phyloP scores from a whole-genome alignment of 2,329 filamentous ascomycete genomes.

The Intubia oerlemansii region DNA sequence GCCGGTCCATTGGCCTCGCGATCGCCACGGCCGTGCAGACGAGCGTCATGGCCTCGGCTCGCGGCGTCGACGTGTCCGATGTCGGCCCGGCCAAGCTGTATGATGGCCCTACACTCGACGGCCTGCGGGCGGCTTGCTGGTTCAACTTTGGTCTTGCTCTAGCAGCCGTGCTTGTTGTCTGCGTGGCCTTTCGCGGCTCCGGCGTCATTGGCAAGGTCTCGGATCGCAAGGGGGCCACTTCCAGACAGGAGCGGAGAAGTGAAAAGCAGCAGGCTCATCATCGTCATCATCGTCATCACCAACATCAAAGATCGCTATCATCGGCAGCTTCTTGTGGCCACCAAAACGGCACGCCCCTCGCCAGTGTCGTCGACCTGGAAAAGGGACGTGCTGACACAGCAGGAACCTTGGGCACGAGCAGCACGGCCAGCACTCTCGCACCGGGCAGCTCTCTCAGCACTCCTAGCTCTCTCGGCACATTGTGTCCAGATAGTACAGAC shows the following conservation, averaged over 20 bases:
- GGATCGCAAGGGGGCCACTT: too few species aligned
- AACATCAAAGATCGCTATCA: too few species aligned
- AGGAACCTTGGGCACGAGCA: too few species aligned
- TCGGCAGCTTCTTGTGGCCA: neutral
- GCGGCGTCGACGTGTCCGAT: slow-evolving; percentile 20
- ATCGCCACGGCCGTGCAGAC: slow-evolving; percentile 44
- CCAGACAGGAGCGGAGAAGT: too few species aligned
- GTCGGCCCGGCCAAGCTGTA: slow-evolving; percentile 20
- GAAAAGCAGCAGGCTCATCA: too few species aligned
- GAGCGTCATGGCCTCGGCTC: slow-evolving; percentile 30
- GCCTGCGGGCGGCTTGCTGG: slow-evolving; percentile 28
- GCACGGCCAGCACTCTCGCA: too few species aligned
- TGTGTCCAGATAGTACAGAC: neutral
- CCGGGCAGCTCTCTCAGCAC: too few species aligned
- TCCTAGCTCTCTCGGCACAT: too few species aligned
- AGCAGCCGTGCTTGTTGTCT: slow-evolving; percentile 20
- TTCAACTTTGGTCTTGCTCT: slow-evolving; percentile 27
- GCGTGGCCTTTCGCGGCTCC: slow-evolving; percentile 26
- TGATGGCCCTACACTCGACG: slow-evolving; percentile 24
- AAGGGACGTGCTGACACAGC: neutral
- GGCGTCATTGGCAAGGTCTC: slow-evolving; percentile 23
- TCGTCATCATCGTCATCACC: neutral
- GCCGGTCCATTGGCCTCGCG: slow-evolving; percentile 42
- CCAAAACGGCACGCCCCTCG: neutral
- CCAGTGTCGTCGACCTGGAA: neutral